A percentile compares a stretch with the other conserved stretches of the same genome.
These are phyloP conservation scores for Musa troglodytarum DNA, from an alignment of 176 grass and related monocot genomes.

Conservation along the genomic window DNA sequence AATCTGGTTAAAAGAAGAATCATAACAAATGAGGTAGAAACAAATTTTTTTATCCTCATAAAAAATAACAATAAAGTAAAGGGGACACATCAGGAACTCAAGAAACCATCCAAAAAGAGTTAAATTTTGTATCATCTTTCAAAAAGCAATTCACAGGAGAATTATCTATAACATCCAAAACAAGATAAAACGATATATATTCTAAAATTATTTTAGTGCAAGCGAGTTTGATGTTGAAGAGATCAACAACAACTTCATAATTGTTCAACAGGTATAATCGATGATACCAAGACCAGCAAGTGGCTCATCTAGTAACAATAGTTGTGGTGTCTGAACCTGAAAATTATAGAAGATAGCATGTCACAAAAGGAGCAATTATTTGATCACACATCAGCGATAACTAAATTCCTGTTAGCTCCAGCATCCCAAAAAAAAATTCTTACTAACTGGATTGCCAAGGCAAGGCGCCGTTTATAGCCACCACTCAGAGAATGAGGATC, in stretches of 20 bases:
- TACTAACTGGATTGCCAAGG: constrained; percentile 88
- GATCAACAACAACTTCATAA: background rate
- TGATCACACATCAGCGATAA: background rate
- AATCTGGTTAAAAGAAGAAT: constrained; percentile 32
- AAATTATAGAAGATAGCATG: constrained; percentile 10
- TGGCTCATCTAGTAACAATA: constrained; percentile 84
- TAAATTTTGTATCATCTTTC: too few relatives aligned
- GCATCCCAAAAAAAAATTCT: background rate
- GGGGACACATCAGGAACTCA: background rate
- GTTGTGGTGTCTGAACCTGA: constrained; percentile 78
- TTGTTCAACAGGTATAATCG: background rate
- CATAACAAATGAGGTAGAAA: background rate
- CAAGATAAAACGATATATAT: too few relatives aligned
- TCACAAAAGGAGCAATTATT: background rate
- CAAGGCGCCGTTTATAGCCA: constrained; percentile 78
- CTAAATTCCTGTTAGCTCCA: background rate
- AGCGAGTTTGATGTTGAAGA: background rate
- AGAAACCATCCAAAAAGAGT: background rate
- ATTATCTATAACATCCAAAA: too few relatives aligned
- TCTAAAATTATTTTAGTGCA: too few relatives aligned
- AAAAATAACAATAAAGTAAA: background rate
- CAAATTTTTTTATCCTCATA: background rate
- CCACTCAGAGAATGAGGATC: constrained; percentile 71
- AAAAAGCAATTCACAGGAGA: too few relatives aligned
- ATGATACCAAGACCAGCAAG: constrained; percentile 69